Base-by-base conservation (phyloP, 352 stramenopile species). In the Phytophthora hibernalis region DNA sequence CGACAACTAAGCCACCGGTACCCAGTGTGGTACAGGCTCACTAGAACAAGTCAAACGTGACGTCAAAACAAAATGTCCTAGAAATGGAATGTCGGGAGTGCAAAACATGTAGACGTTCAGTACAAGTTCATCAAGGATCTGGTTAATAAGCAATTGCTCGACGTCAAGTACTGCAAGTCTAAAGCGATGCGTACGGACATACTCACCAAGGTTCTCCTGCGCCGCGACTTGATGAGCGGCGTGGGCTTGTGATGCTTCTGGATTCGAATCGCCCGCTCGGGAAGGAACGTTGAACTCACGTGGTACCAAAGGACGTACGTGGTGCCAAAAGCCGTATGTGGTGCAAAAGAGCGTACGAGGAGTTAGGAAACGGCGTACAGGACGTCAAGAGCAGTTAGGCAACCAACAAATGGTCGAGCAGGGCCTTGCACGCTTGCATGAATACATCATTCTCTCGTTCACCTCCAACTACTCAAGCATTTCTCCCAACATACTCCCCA, bases 201-300 rank as follows among this genome's bases (percentile, higher is more conserved):
- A 20, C 55, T 66, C 2, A 66, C 63, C 5, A 71, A 71, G 47
- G 37, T 11, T n/a, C 61, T 11, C 10, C 55, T 11, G 48, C 37
- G 30, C 48, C 63, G n/a, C 43, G 55, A n/a, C 55, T 55, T 9
- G 26, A 53, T n/a, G 43, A 54, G 10, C 13, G 54, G 11, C 55
- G 55, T n/a, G 43, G 13, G 30, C 43, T 55, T 13, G 44, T 54
- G 18, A 63, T 63, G 43, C 30, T 55, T 9, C 5, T 33, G 30
- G 30, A 33, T 13, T 55, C 55, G 16, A 16, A 13, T 9, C 49
- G 45, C 37, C 44, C 21, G n/a, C 44, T 6, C 55, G 43, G 28
- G 33, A 54, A 63, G 54, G 38, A 70, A 47, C 66, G 63, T 66
- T 59, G 55, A 16, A 71, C n/a, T n/a, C n/a, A n/a, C n/a, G n/a